Evolutionary conservation across 352 stramenopile genomes (phyloP), one percentile per base, ranked within the genome.

Genomic region (Globisporangium lucens): DNA sequence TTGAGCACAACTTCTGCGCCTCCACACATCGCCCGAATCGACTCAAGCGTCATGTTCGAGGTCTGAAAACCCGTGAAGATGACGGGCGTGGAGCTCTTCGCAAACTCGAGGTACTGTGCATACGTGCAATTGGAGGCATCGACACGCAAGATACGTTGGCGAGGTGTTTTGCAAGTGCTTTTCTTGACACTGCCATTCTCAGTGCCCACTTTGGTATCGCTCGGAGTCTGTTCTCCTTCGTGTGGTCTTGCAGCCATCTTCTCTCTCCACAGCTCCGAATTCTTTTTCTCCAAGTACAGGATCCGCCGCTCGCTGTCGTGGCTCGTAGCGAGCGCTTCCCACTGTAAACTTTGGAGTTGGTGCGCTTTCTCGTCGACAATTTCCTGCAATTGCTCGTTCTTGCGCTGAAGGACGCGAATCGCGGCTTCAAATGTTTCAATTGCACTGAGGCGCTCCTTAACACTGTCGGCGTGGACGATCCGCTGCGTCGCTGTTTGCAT

Each of bases 271-370:
- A 55, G 47, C 8, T 55, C n/a, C n/a, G 47, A 24, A 13, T 30
- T 30, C 47, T n/a, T 10, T 27, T 55, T 55, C n/a, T 55, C 47
- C 17, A 55, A 8, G 20, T 29, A 55, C n/a, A n/a, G 47, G n/a
- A 55, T 55, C 47, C n/a, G n/a, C n/a, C 47, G 47, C 47, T 55
- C 47, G 47, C 47, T 30, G n/a, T 55, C 47, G 47, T 55, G 47
- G 8, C 12, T 55, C 24, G 17, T 3, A 29, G 47, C 47, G n/a
- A 55, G 47, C 4, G 47, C 22, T 30, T 27, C 4, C 47, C 47
- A 55, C 47, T 55, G 47, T 13, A 29, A 27, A 3, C 30, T 1
- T 13, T 55, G 22, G n/a, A 55, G 47, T 27, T 55, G 22, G 47
- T 3, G n/a, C 47, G 47, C 12, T 55, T 55, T 55, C n/a, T 55